phyloP scores from a whole-genome alignment of 306 rosid species.

The cucumber (Cucumis sativus) region DNA sequence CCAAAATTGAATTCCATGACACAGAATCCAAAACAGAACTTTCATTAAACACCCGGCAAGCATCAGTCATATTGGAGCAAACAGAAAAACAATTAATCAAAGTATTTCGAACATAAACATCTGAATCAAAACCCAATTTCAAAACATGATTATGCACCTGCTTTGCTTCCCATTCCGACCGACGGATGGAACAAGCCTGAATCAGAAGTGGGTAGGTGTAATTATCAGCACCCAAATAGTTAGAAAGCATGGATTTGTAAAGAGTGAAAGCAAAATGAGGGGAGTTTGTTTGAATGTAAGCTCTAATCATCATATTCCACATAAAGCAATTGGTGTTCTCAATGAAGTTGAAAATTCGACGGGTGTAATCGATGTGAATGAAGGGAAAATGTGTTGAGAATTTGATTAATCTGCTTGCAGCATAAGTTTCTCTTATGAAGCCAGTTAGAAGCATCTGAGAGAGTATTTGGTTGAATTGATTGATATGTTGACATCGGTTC shows the following conservation, averaged over 20 bases:
- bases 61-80: slow-evolving; percentile 42
- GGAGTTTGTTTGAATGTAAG: slow-evolving; percentile 32
- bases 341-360: slow-evolving; percentile 34
- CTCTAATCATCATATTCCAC: slow-evolving; percentile 71
- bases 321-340: slow-evolving; percentile 49
- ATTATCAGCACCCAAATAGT: slow-evolving; percentile 22
- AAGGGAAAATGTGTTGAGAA: slow-evolving; percentile 29
- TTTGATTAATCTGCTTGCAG: slow-evolving; percentile 52
- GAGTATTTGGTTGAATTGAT: slow-evolving; percentile 38
- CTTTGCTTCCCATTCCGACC: slow-evolving; percentile 37
- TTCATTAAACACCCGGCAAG: slow-evolving; percentile 57
- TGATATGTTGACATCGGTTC: slow-evolving; percentile 24
- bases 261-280: slow-evolving; percentile 27
- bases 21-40: slow-evolving; percentile 53
- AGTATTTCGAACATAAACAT: slow-evolving; percentile 58
- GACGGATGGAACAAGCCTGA: slow-evolving; percentile 43
- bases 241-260: slow-evolving; percentile 25
- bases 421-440: slow-evolving; percentile 48
- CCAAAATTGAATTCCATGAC: slow-evolving; percentile 67
- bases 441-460: slow-evolving; percentile 62
- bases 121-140: slow-evolving; percentile 40
- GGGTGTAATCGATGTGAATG: slow-evolving; percentile 28
- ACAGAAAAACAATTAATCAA: slow-evolving; percentile 50
- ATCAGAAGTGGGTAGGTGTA: slow-evolving; percentile 58
- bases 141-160: slow-evolving; percentile 45